A percentile compares a stretch with the other conserved stretches of the same genome.
These are phyloP conservation scores for Lasiodiplodia sp. DNA, from an alignment of 2,329 filamentous ascomycete genomes.

Conservation along the genomic window DNA sequence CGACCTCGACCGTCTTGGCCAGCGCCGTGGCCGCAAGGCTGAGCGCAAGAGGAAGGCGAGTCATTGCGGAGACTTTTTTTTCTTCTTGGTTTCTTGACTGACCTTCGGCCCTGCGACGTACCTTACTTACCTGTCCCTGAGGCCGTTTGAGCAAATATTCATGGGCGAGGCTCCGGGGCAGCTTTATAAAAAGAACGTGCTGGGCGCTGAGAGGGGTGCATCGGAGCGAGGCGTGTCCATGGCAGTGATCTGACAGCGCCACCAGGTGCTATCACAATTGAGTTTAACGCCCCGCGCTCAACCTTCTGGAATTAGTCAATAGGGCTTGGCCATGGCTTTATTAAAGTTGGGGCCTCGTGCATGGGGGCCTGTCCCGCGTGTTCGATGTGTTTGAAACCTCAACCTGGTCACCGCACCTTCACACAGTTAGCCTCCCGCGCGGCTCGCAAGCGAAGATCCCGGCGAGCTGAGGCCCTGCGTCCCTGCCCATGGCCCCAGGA, in stretches of 20 bases:
- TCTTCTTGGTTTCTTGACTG: background rate
- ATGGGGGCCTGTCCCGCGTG: slow-evolving; percentile 6
- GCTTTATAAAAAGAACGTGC: slow-evolving; percentile 1
- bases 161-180: background rate
- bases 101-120: background rate
- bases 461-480: no score
- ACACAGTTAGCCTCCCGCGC: background rate
- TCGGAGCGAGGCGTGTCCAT: background rate
- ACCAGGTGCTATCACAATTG: background rate
- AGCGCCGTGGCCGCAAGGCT: slow-evolving; percentile 1
- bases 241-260: slow-evolving; percentile 3
- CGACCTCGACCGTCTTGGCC: slow-evolving; percentile 58
- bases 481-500: no score
- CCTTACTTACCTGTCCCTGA: background rate
- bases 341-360: slow-evolving; percentile 19
- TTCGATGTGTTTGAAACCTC: slow-evolving; percentile 12
- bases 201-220: background rate
- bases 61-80: slow-evolving; percentile 5
- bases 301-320: slow-evolving; percentile 14
- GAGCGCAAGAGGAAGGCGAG: background rate
- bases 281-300: background rate
- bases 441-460: background rate
- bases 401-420: slow-evolving; percentile 14
- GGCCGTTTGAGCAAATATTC: slow-evolving; percentile 12
- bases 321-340: background rate